Evolutionary conservation across 139 green algal genomes (phyloP).

Genomic region (Auxenochlorella pyrenoidosa): DNA sequence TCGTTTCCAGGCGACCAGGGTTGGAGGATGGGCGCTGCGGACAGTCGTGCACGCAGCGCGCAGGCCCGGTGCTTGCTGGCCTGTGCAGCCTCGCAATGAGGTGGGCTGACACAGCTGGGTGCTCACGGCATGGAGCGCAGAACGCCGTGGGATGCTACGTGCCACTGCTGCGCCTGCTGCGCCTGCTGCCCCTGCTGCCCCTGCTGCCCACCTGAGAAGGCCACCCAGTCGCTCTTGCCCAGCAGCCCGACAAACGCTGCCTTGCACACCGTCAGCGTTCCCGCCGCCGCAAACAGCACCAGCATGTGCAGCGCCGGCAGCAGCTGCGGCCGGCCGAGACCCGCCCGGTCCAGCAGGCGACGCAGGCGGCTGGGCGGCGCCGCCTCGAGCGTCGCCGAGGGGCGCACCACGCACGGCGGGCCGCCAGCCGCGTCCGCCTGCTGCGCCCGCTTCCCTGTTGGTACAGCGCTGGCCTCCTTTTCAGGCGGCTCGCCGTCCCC

Average conservation of each 20-base stretch:
- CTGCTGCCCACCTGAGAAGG: neutral
- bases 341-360: neutral
- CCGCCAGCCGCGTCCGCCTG: neutral
- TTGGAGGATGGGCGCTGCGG: too few relatives aligned
- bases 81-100: too few relatives aligned
- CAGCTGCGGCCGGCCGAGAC: neutral
- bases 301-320: slow-evolving; percentile 11
- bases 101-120: too few relatives aligned
- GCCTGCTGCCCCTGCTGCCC: neutral
- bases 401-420: neutral
- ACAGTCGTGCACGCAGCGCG: too few relatives aligned
- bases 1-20: too few relatives aligned
- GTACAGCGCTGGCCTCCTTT: neutral
- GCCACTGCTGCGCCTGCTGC: too few relatives aligned
- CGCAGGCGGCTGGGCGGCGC: neutral
- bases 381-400: neutral
- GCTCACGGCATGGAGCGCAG: too few relatives aligned
- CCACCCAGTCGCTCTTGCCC: neutral
- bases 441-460: neutral
- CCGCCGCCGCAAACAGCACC: neutral
- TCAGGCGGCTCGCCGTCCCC: neutral
- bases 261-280: neutral
- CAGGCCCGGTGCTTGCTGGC: too few relatives aligned
- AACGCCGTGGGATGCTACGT: too few relatives aligned
- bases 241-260: neutral